Conservation (phyloP, 75 land plant species). For the Cryptomeria japonica region DNA sequence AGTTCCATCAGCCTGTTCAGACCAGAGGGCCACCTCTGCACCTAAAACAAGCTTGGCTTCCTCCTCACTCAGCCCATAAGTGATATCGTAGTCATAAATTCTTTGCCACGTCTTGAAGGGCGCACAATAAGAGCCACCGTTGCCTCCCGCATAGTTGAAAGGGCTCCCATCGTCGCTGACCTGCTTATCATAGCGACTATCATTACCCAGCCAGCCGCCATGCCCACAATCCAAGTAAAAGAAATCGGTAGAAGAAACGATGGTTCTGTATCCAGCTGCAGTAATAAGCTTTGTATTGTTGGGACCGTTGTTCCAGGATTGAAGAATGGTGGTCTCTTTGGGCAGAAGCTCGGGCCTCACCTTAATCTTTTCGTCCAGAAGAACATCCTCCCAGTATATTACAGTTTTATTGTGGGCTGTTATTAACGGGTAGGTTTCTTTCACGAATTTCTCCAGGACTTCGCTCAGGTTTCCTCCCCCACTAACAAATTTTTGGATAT, state of each 20-base stretch:
- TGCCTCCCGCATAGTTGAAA: constrained; percentile 25
- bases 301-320: constrained; percentile 87
- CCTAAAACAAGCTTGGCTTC: constrained; percentile 80
- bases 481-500: constrained; percentile 35
- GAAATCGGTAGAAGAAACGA: constrained; percentile 81
- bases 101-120: constrained; percentile 84
- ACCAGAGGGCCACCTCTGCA: constrained; percentile 93
- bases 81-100: constrained; percentile 68
- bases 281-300: constrained; percentile 71
- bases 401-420: constrained; percentile 43
- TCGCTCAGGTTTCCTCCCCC: constrained; percentile 49
- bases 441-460: constrained; percentile 59
- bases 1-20: constrained; percentile 79
- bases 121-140: constrained; percentile 84
- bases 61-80: constrained; percentile 35
- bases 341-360: constrained; percentile 58
- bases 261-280: constrained; percentile 65
- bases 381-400: constrained; percentile 90
- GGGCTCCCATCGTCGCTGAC: background rate
- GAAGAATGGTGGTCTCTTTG: constrained; percentile 61
- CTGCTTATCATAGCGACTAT: constrained; percentile 28
- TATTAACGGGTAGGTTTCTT: constrained; percentile 56
- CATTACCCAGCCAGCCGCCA: constrained; percentile 60
- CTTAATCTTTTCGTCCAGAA: constrained; percentile 44
- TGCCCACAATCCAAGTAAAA: constrained; percentile 94